phyloP scores from a whole-genome alignment of 108 stramenopile genomes.

The Fragilariopsis cylindrus region DNA sequence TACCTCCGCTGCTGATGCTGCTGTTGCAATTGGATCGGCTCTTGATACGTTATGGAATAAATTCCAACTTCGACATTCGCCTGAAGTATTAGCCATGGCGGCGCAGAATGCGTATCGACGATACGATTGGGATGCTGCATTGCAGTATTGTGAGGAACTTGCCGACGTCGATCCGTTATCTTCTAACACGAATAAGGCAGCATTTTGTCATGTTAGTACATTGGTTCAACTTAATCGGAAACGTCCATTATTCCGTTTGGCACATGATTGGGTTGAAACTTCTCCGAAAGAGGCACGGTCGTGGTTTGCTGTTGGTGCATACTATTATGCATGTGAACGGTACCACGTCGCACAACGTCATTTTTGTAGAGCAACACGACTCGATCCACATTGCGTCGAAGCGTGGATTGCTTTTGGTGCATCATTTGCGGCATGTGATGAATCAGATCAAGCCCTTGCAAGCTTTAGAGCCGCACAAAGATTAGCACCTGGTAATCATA shows the following conservation, averaged over 20 bases:
- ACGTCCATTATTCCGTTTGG: slow-evolving; percentile 86
- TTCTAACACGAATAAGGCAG: slow-evolving; percentile 27
- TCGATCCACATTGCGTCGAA: slow-evolving; percentile 82
- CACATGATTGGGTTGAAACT: slow-evolving; percentile 92
- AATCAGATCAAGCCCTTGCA: slow-evolving; percentile 94
- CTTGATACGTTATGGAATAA: slow-evolving; percentile 58
- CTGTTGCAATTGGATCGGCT: slow-evolving; percentile 45
- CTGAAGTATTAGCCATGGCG: slow-evolving; percentile 74
- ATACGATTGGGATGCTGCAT: slow-evolving; percentile 56
- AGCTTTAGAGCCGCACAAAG: slow-evolving; percentile 92
- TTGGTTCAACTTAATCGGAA: slow-evolving; percentile 79
- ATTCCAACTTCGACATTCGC: slow-evolving; percentile 60
- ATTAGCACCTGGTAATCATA: slow-evolving; percentile 80
- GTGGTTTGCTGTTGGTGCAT: slow-evolving; percentile 95
- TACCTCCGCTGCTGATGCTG: neutral
- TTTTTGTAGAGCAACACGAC: slow-evolving; percentile 87
- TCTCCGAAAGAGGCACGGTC: slow-evolving; percentile 77
- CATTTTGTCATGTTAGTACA: slow-evolving; percentile 73
- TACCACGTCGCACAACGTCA: slow-evolving; percentile 92
- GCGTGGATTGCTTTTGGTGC: slow-evolving; percentile 96
- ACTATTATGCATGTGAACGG: slow-evolving; percentile 86
- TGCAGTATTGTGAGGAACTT: slow-evolving; percentile 66
- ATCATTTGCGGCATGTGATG: slow-evolving; percentile 92
- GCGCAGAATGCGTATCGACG: slow-evolving; percentile 71
- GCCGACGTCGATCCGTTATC: slow-evolving; percentile 71